These are phyloP conservation scores for Ilyonectria mors-panacis DNA, from an alignment of 2,329 filamentous ascomycete genomes.

Conservation along the genomic window DNA sequence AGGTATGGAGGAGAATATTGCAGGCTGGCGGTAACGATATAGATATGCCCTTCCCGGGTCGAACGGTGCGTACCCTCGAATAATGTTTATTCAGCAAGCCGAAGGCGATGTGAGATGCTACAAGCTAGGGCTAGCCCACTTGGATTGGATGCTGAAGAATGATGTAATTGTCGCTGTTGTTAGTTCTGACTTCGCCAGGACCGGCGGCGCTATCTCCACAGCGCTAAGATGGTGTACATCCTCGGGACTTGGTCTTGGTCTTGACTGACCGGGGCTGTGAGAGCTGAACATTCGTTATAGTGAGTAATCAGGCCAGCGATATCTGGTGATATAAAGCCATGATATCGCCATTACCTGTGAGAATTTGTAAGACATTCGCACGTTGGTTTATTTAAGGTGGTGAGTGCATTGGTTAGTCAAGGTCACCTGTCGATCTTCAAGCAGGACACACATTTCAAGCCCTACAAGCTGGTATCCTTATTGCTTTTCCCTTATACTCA, in stretches of 20 bases:
- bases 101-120: slow-evolving; percentile 4
- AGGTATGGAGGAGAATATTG: slow-evolving; percentile 7
- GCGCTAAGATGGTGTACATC: slow-evolving; percentile 25
- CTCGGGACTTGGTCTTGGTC: slow-evolving; percentile 8
- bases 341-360: not conserved
- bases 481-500: not conserved
- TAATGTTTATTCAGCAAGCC: slow-evolving; percentile 20
- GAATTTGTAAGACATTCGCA: too few relatives aligned
- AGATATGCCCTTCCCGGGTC: not conserved
- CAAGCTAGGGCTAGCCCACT: slow-evolving; percentile 27
- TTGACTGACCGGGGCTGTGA: slow-evolving; percentile 4
- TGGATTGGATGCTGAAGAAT: slow-evolving; percentile 32
- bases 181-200: slow-evolving; percentile 26
- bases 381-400: not conserved
- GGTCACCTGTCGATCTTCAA: not conserved
- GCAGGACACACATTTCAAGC: not conserved
- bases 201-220: slow-evolving; percentile 42
- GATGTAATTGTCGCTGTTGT: slow-evolving; percentile 40
- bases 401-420: not conserved
- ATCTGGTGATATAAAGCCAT: not conserved
- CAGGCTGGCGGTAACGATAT: not conserved
- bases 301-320: not conserved
- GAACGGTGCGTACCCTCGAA: not conserved
- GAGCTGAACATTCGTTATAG: not conserved
- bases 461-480: not conserved